phyloP scores from a whole-genome alignment of 2,329 filamentous ascomycete species.

The Claviceps maximensis region DNA sequence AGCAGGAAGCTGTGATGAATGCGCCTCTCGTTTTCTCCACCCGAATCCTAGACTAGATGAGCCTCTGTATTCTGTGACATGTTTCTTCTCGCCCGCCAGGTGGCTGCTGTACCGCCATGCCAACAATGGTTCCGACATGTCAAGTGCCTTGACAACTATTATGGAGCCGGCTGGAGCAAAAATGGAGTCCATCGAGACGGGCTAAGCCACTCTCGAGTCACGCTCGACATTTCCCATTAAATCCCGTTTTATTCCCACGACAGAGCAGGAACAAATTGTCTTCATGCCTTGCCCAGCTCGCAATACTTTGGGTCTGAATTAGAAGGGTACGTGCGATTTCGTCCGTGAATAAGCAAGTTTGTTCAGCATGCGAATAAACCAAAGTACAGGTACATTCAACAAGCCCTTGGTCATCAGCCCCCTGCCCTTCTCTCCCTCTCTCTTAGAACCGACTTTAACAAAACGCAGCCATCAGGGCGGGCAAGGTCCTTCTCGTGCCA shows the following conservation, averaged over 20 bases:
- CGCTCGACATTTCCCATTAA: neutral
- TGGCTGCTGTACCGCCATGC: neutral
- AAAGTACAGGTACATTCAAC: conserved; percentile 27
- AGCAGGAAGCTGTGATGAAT: neutral
- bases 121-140: neutral
- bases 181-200: neutral
- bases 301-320: neutral
- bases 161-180: neutral
- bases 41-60: too few relatives aligned
- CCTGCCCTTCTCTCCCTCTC: neutral
- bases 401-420: neutral
- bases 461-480: conserved; percentile 49
- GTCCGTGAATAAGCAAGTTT: neutral
- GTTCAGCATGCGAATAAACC: conserved; percentile 29
- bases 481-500: conserved; percentile 62
- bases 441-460: neutral
- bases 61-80: too few relatives aligned
- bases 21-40: neutral
- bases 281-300: too few relatives aligned
- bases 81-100: too few relatives aligned
- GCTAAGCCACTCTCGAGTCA: neutral
- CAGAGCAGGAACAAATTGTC: neutral
- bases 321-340: neutral
- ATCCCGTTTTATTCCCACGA: neutral
- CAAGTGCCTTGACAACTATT: neutral